Percentiles rank a stretch among this genome's conserved stretches.
Conservation (phyloP, 202 grass and related monocot genomes). For the Thinopyrum obtusiflorum region DNA sequence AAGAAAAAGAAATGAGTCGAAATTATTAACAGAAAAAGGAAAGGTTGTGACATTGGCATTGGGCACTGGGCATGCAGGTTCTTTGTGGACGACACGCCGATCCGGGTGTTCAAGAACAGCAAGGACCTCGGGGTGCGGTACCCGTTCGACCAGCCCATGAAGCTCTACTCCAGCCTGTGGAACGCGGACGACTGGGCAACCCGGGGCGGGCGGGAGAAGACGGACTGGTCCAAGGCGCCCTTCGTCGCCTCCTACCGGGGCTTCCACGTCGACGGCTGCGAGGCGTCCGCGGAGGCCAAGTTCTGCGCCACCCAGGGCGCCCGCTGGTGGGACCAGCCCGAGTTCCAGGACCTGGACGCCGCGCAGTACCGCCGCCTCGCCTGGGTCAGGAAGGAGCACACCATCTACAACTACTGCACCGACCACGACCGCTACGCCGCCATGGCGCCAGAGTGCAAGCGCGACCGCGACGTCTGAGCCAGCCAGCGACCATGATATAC, state of each 20-base stretch:
- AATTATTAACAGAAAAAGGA: no score
- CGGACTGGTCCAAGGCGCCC: conserved; percentile 80
- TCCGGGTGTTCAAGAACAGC: conserved; percentile 91
- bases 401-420: conserved; percentile 98
- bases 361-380: conserved; percentile 57
- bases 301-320: conserved; percentile 79
- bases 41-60: neutral
- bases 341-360: conserved; percentile 78
- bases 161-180: conserved; percentile 93
- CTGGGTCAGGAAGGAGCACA: conserved; percentile 53
- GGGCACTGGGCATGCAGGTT: conserved; percentile 39
- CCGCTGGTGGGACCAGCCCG: conserved; percentile 82
- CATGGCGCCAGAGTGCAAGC: conserved; percentile 49
- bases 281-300: conserved; percentile 69
- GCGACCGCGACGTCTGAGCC: conserved; percentile 56
- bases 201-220: conserved; percentile 77
- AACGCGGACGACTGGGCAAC: conserved; percentile 98
- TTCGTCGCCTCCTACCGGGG: conserved; percentile 80
- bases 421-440: conserved; percentile 30
- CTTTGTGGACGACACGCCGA: conserved; percentile 82
- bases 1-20: neutral
- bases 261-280: conserved; percentile 95
- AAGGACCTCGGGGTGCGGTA: conserved; percentile 60
- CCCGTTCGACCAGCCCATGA: conserved; percentile 93
- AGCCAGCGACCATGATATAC: neutral